Base-by-base conservation (phyloP, 2,329 filamentous ascomycete genomes). In the Trichocomaceae sp. region DNA sequence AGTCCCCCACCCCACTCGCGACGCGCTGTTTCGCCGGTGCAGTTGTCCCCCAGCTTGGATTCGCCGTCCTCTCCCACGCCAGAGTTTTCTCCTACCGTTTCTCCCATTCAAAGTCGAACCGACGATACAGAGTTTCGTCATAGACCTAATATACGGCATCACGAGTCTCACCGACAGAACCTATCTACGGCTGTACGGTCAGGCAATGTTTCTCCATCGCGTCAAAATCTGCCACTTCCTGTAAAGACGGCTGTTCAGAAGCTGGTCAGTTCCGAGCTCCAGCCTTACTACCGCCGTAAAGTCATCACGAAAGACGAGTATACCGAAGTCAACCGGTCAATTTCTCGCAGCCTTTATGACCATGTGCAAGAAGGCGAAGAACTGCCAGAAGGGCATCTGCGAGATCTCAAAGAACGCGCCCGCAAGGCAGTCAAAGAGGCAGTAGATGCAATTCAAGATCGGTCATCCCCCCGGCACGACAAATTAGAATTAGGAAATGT, bases 241-340 rank as follows among this genome's bases (percentile, higher is more conserved):
- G 87, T 88, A 59, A 99, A 99, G 70, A 85, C 88, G 61, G 90
- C 85, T 65, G 87, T 99, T 60, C 92, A 90, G 67, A 85, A 85
- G 62, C 90, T 97, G 72, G 93, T 97, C 62, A 88, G 89, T 60
- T 77, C 80, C 42, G 89, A 88, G 5, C 77, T 99, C 44, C 88
- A 88, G 62, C 90, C 91, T 31, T 82, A 90, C 61, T 97, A 92
- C 77, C 82, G 85, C 59, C 86, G 86, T 42, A 85, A 87, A 62
- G 82, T 86, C 59, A 80, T 97, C 58, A 90, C 85, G 17, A 88
- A 90, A 62, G 88, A 96, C 57, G 87, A 96, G 70, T 99, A 95
- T 69, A 92, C 89, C 2, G 83, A 84, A 55, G 96, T 97, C 72
- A 97, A 97, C 68, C 85, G 90, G 59, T 86, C 87, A 57, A 85